These are phyloP conservation scores for Chalciporus piperatoides DNA, from an alignment of 1,284 basidiomycete species.

Conservation along the genomic window DNA sequence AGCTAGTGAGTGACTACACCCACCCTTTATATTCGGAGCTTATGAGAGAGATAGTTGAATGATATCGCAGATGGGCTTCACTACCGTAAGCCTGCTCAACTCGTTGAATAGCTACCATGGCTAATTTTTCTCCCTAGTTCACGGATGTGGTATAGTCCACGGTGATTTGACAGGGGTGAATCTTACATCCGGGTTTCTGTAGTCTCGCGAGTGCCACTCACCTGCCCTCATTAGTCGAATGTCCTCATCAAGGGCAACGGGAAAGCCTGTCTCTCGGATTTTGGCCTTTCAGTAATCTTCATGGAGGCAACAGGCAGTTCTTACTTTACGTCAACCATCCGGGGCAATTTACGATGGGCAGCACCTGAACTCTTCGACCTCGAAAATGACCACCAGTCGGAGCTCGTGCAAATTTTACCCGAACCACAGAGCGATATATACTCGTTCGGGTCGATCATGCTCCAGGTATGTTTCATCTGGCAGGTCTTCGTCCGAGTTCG, in stretches of 20 bases:
- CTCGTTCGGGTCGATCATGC: constrained; percentile 27
- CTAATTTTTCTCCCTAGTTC: constrained; percentile 12
- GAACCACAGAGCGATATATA: constrained; percentile 21
- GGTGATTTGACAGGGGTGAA: constrained; percentile 28
- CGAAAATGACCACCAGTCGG: constrained; percentile 6
- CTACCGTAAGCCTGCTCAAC: constrained; percentile 16
- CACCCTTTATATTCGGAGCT: too few species aligned
- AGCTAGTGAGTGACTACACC: constrained; percentile 15
- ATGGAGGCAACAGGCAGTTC: constrained; percentile 31
- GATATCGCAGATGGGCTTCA: constrained; percentile 23
- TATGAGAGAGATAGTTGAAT: constrained; percentile 15
- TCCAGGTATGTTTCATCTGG: constrained; percentile 19
- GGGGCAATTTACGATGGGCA: constrained; percentile 28
- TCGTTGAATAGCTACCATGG: neutral
- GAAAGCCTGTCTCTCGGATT: constrained; percentile 25
- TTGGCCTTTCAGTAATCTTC: constrained; percentile 30
- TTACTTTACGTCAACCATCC: constrained; percentile 28
- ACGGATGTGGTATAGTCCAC: constrained; percentile 23
- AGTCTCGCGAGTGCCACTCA: neutral
- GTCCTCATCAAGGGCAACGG: constrained; percentile 32
- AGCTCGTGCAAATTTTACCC: neutral
- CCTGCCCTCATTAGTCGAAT: constrained; percentile 25
- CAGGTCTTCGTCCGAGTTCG: neutral
- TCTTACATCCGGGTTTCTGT: neutral
- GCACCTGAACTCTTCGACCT: constrained; percentile 25